Evolutionary conservation across 768 basidiomycete genomes (phyloP).

Genomic region (Leucosporidium yakuticum): DNA sequence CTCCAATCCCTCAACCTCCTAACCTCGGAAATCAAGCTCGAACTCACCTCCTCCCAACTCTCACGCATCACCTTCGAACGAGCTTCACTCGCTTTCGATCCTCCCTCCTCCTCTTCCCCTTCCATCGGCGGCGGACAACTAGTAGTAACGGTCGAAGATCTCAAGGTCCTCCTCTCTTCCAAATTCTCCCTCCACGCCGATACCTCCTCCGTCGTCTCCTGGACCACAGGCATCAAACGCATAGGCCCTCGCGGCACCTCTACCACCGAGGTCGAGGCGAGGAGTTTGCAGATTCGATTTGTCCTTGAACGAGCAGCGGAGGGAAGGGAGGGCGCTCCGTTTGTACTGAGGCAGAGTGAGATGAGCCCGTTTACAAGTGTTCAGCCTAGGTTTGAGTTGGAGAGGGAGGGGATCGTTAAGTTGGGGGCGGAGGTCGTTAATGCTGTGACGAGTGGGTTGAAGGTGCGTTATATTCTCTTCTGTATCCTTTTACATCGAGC

Average conservation of each 20-base stretch:
- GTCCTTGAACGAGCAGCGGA: neutral
- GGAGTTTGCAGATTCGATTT: neutral
- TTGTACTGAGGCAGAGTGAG: too few species aligned
- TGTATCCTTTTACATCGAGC: too few species aligned
- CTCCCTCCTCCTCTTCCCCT: neutral
- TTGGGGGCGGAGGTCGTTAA: neutral
- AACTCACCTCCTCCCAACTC: neutral
- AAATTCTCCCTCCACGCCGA: neutral
- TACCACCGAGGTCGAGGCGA: neutral
- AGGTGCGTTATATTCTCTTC: too few species aligned
- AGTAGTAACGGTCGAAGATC: neutral
- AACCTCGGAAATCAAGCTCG: neutral
- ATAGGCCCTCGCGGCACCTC: neutral
- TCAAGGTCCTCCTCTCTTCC: neutral
- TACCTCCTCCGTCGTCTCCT: slow-evolving; percentile 4
- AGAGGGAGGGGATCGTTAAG: neutral
- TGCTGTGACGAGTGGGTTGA: neutral
- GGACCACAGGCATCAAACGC: neutral
- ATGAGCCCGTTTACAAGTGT: neutral
- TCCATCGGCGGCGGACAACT: neutral
- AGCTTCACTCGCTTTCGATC: neutral
- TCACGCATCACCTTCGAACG: neutral
- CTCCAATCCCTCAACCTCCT: slow-evolving; percentile 7
- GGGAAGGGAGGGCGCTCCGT: too few species aligned
- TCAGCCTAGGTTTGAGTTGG: neutral